These are phyloP conservation scores for Lolium perenne DNA, from an alignment of 176 grass and related monocot species.

Conservation along the genomic window DNA sequence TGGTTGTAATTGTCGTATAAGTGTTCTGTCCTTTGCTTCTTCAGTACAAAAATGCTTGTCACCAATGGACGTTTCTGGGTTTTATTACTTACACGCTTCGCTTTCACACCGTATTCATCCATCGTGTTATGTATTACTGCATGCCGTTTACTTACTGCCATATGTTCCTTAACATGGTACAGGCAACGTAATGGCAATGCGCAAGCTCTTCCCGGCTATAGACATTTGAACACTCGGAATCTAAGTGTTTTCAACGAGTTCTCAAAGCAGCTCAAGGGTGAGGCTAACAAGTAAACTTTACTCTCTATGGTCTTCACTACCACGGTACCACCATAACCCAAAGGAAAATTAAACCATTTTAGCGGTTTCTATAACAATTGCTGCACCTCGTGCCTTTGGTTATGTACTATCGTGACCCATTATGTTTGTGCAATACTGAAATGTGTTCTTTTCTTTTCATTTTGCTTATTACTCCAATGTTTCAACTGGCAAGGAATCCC, in stretches of 20 bases:
- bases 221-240: constrained; percentile 63
- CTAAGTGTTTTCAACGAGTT: constrained; percentile 98
- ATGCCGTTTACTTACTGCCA: constrained; percentile 31
- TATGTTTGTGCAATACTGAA: neutral
- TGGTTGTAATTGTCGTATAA: neutral
- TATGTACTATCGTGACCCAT: neutral
- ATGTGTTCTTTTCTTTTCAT: neutral
- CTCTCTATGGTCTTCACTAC: neutral
- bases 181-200: constrained; percentile 56
- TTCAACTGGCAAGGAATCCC: constrained; percentile 68
- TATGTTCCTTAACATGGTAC: constrained; percentile 20
- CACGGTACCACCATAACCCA: neutral
- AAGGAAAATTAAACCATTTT: neutral
- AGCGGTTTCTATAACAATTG: neutral
- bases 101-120: constrained; percentile 6
- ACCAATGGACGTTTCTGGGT: neutral
- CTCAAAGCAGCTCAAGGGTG: constrained; percentile 93
- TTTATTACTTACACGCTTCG: neutral
- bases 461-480: constrained; percentile 33
- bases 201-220: constrained; percentile 46
- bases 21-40: neutral
- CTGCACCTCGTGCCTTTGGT: constrained; percentile 9
- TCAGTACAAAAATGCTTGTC: neutral
- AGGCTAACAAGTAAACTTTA: constrained; percentile 73
- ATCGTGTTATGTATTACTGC: neutral